A percentile compares a stretch with the other conserved stretches of the same genome.
Conservation (phyloP, 345 rosid species). For the Rhodamnia rubescens region DNA sequence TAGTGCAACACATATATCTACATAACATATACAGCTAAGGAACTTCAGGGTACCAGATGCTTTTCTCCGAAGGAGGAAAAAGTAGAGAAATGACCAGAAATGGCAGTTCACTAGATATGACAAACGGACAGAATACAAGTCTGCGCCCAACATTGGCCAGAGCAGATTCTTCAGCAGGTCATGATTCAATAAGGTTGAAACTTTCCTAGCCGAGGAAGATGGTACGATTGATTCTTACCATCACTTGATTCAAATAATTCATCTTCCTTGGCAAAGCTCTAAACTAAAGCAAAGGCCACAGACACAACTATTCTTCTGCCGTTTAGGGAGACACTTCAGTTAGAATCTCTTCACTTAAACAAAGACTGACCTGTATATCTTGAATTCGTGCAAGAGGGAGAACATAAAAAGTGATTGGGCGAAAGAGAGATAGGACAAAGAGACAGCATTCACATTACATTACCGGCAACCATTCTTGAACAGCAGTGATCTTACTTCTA, state of each 20-base stretch:
- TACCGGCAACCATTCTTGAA: neutral
- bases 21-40: neutral
- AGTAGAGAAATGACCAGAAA: neutral
- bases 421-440: neutral
- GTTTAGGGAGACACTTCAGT: neutral
- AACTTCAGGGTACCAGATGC: neutral
- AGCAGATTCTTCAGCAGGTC: neutral
- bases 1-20: neutral
- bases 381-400: neutral
- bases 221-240: neutral
- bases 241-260: neutral
- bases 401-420: neutral
- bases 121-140: neutral
- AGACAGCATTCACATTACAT: neutral
- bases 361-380: neutral
- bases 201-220: neutral
- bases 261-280: neutral
- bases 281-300: neutral
- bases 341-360: neutral
- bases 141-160: neutral
- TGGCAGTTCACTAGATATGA: neutral
- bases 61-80: neutral
- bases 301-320: neutral
- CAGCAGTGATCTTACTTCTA: neutral
- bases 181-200: neutral